Percentiles rank a stretch among this genome's conserved stretches.
These are phyloP conservation scores for Henckelia pumila DNA, from an alignment of 257 asterid species.

Conservation along the genomic window DNA sequence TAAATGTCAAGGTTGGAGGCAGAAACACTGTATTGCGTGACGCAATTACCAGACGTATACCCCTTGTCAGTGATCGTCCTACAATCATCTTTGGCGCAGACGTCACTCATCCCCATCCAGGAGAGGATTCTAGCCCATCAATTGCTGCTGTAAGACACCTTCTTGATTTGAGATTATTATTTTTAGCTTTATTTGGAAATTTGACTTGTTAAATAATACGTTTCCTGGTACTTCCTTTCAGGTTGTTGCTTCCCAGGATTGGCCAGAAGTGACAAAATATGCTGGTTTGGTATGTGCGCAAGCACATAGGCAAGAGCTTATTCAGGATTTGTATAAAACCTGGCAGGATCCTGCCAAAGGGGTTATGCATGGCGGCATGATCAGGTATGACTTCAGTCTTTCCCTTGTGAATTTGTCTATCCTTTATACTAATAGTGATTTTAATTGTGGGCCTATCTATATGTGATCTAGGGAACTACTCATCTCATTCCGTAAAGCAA, in stretches of 20 bases:
- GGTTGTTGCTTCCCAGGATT: slow-evolving; percentile 99
- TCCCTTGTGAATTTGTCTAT: background rate
- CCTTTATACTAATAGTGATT: background rate
- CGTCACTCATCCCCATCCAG: slow-evolving; percentile 59
- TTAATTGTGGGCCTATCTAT: background rate
- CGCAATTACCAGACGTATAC: slow-evolving; percentile 58
- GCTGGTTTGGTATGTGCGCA: slow-evolving; percentile 97
- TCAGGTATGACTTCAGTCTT: slow-evolving; percentile 47
- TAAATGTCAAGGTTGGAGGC: slow-evolving; percentile 67
- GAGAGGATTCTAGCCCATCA: slow-evolving; percentile 56
- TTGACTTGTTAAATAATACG: background rate
- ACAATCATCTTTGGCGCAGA: slow-evolving; percentile 57
- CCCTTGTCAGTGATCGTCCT: slow-evolving; percentile 49
- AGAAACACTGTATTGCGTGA: slow-evolving; percentile 49
- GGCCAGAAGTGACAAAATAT: slow-evolving; percentile 94
- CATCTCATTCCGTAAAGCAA: slow-evolving; percentile 31
- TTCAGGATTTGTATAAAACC: slow-evolving; percentile 77
- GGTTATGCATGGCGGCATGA: slow-evolving; percentile 89
- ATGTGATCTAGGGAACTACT: slow-evolving; percentile 65
- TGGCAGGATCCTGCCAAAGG: slow-evolving; percentile 88
- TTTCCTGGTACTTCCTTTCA: slow-evolving; percentile 25
- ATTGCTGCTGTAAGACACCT: slow-evolving; percentile 70
- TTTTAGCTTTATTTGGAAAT: background rate
- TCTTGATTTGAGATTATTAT: background rate
- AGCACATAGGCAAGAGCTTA: slow-evolving; percentile 94